phyloP scores from a whole-genome alignment of 2,329 filamentous ascomycete genomes.

The Cladophialophora immunda region DNA sequence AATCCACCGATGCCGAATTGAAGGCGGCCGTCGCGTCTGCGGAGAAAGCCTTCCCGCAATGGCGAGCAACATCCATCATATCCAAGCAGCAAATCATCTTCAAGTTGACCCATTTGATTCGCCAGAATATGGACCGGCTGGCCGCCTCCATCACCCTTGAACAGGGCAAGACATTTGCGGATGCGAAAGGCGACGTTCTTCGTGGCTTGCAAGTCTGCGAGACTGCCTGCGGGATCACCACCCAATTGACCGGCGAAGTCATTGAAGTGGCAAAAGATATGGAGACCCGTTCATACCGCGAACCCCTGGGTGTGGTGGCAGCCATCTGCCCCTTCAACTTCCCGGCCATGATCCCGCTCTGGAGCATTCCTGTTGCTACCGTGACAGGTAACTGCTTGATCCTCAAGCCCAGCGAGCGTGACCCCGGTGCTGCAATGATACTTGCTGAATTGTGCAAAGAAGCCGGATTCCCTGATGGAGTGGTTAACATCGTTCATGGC shows the following conservation, averaged over 20 bases:
- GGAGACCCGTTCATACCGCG: constrained; percentile 72
- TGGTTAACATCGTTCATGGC: constrained; percentile 73
- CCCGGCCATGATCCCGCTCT: constrained; percentile 75
- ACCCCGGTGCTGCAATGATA: constrained; percentile 72
- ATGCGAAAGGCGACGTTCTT: constrained; percentile 72
- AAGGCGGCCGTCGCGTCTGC: constrained; percentile 69
- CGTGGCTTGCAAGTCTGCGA: constrained; percentile 73
- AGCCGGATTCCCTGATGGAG: constrained; percentile 71
- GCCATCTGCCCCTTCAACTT: constrained; percentile 76
- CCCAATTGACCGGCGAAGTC: constrained; percentile 71
- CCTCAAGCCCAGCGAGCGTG: constrained; percentile 72
- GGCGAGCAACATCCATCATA: constrained; percentile 68
- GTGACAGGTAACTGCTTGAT: constrained; percentile 72
- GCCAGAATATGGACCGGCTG: constrained; percentile 71
- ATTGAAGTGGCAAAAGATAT: constrained; percentile 75
- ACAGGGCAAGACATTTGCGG: constrained; percentile 74
- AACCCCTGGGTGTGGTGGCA: constrained; percentile 71
- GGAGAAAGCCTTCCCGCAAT: constrained; percentile 69
- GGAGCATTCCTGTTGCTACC: constrained; percentile 71
- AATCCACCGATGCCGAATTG: constrained; percentile 71
- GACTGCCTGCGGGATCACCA: constrained; percentile 72
- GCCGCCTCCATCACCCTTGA: constrained; percentile 72
- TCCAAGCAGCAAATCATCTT: constrained; percentile 71
- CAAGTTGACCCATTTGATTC: constrained; percentile 70
- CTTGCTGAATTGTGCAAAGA: constrained; percentile 70